Base-by-base conservation (phyloP, 345 rosid species). In the Rubroshorea leprosula region DNA sequence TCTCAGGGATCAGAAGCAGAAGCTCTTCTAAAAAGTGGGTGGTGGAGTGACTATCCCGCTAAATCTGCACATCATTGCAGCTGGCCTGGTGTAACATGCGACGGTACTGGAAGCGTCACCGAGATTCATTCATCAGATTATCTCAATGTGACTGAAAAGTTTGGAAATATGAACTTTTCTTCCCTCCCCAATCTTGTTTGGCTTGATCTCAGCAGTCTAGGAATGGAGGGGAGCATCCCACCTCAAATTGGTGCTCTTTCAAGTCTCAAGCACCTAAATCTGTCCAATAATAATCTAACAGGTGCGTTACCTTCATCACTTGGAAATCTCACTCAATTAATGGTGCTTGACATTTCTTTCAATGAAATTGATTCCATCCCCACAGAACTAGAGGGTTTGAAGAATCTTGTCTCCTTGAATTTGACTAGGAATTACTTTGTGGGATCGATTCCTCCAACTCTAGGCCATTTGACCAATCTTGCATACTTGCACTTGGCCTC, bases 101-200 rank as follows among this genome's bases (percentile, higher is more conserved):
- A 61, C 19, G 0, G 0, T 4, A 53, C n/a, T 35, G 55, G 71
- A 39, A 54, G 65, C 46, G 11, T 67, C 38, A 49, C 5, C 0
- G 0, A 11, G 52, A 60, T 67, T 0, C 5, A 12, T 11, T 3
- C 1, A 4, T 18, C 1, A 1, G 0, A 19, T 0, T 0, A 1
- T 10, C 51, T n/a, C 14, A 22, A 10, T 39, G 5, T 1, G 5
- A 18, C 11, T 4, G 4, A 0, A n/a, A 19, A 54, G 14, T 46
- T 72, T 38, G 10, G 17, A 12, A 54, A 23, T 3, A 18, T 63
- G 54, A 58, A 63, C 47, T 58, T 63, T 35, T 62, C 69, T 29
- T 63, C 49, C 24, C 27, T 72, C 10, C 51, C 25, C 0, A 20
- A 72, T 62, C 60, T 72, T 6, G 20, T 9, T 12, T 1, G 0